A percentile compares a stretch with the other conserved stretches of the same genome.
These are phyloP conservation scores for Colletotrichum trifolii DNA, from an alignment of 2,329 filamentous ascomycete genomes.

Conservation along the genomic window DNA sequence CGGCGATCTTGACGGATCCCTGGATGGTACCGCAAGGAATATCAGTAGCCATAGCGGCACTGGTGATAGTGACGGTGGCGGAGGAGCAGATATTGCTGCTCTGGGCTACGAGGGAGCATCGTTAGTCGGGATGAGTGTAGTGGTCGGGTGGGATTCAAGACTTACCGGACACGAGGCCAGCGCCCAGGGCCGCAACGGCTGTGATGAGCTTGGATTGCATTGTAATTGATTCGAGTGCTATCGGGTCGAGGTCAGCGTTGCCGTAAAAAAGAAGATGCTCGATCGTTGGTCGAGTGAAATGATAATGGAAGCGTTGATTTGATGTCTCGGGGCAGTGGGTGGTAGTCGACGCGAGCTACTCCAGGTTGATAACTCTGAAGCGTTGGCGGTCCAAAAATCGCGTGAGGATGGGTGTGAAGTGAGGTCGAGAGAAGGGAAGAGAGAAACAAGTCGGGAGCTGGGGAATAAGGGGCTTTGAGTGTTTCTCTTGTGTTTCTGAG, in stretches of 20 bases:
- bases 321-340: background rate
- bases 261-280: constrained; percentile 1
- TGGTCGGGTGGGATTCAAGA: constrained; percentile 36
- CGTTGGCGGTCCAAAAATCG: constrained; percentile 28
- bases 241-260: constrained; percentile 19
- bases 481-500: constrained; percentile 31
- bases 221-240: constrained; percentile 44
- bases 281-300: constrained; percentile 4
- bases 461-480: constrained; percentile 13
- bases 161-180: constrained; percentile 57
- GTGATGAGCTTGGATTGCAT: constrained; percentile 60
- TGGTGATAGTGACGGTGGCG: constrained; percentile 67
- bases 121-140: background rate
- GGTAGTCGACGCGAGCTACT: constrained; percentile 14
- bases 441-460: background rate
- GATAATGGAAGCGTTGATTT: constrained; percentile 33
- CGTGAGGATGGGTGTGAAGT: constrained; percentile 7
- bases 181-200: constrained; percentile 56
- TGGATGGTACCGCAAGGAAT: constrained; percentile 77
- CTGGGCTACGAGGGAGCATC: constrained; percentile 43
- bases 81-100: constrained; percentile 47
- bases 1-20: constrained; percentile 75
- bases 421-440: constrained; percentile 3
- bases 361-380: constrained; percentile 33
- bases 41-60: constrained; percentile 68